phyloP scores from a whole-genome alignment of 495 filamentous ascomycete species.

The Thermochaetoides thermophila region DNA sequence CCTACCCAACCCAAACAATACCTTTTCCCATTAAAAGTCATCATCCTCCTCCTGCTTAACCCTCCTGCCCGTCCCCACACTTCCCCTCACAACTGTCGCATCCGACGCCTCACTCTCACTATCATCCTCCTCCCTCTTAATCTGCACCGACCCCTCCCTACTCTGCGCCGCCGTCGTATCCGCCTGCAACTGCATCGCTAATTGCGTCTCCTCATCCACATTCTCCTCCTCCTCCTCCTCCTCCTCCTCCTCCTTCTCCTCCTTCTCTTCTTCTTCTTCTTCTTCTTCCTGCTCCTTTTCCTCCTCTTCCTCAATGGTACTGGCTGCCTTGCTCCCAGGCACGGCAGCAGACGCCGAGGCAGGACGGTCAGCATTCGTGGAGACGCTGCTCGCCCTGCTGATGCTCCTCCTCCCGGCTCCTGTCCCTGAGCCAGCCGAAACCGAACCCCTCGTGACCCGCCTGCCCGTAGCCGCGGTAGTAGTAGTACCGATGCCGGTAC shows the following conservation, averaged over 20 bases:
- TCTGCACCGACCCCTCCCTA: slow-evolving; percentile 1
- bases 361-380: slow-evolving; percentile 9
- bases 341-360: slow-evolving; percentile 4
- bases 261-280: too few relatives aligned
- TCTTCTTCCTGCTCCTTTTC: too few relatives aligned
- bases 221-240: slow-evolving; percentile 10
- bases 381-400: slow-evolving; percentile 20
- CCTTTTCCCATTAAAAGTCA: too few relatives aligned
- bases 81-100: not conserved
- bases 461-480: not conserved
- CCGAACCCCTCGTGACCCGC: too few relatives aligned
- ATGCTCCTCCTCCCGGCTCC: slow-evolving; percentile 21
- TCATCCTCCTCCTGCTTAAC: not conserved
- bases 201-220: not conserved
- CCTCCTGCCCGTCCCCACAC: not conserved
- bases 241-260: slow-evolving; percentile 6
- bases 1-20: not conserved
- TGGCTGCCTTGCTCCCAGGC: too few relatives aligned
- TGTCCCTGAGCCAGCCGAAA: not conserved
- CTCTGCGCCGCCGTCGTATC: slow-evolving; percentile 5
- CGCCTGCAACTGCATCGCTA: slow-evolving; percentile 2
- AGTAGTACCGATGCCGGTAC: too few relatives aligned
- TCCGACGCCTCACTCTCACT: slow-evolving; percentile 27
- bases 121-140: slow-evolving; percentile 29
- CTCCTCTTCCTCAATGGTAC: too few relatives aligned